Conservation (phyloP, 139 green algal species). For the Haematococcus lacustris region DNA sequence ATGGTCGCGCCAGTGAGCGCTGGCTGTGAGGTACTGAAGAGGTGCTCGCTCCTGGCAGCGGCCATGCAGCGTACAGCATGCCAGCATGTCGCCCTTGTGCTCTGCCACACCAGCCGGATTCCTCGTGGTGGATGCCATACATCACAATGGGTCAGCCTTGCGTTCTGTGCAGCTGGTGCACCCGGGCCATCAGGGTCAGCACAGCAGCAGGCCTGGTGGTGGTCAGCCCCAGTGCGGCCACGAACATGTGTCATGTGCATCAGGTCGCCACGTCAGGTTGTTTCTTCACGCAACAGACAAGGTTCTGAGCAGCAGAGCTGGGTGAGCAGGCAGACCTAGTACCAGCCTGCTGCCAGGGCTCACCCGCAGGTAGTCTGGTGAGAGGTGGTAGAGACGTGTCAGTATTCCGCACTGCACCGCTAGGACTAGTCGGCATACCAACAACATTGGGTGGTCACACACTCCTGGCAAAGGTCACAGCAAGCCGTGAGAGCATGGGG, state of each 20-base stretch:
- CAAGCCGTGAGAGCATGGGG: background rate
- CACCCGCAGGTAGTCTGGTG: background rate
- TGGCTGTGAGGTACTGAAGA: conserved; percentile 81
- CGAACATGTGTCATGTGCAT: too few species aligned
- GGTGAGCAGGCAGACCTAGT: too few species aligned
- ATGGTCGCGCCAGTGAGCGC: conserved; percentile 78
- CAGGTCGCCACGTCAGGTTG: too few species aligned
- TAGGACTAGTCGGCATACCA: background rate
- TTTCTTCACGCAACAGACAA: too few species aligned
- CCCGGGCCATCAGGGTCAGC: background rate
- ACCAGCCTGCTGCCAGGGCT: too few species aligned
- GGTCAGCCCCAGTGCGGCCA: background rate
- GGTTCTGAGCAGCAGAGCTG: too few species aligned
- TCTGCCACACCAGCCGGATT: background rate
- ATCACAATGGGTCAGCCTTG: background rate
- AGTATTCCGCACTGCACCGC: background rate
- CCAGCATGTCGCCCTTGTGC: background rate
- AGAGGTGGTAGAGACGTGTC: background rate
- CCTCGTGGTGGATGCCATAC: background rate
- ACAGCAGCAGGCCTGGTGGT: background rate
- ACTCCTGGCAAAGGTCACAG: background rate
- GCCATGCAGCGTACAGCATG: background rate
- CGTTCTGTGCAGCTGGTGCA: too few species aligned
- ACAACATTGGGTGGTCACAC: background rate
- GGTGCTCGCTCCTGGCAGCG: conserved; percentile 58